Evolutionary conservation across 805 yeast genomes (phyloP).

Genomic region (Kurtzmaniella cleridarum): DNA sequence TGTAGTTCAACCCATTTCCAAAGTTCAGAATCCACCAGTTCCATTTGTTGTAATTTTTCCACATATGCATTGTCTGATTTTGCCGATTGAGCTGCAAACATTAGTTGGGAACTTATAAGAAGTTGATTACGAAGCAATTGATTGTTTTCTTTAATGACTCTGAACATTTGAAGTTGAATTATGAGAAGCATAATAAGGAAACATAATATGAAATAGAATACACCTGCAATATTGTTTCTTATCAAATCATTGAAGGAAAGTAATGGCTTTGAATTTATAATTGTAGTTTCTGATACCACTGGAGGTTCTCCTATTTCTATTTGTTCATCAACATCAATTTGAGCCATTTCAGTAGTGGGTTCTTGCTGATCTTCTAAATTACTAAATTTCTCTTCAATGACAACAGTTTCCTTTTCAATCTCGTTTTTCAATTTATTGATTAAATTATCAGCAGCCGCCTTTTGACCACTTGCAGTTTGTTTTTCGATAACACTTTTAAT

Average conservation of each 20-base stretch:
- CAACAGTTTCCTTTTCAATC: conserved; percentile 17
- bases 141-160: conserved; percentile 17
- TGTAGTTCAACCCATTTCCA: conserved; percentile 17
- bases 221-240: conserved; percentile 10
- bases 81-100: conserved; percentile 4
- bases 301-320: not conserved
- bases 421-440: conserved; percentile 28
- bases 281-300: not conserved
- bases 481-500: conserved; percentile 83
- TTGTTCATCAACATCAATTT: not conserved
- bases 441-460: conserved; percentile 51
- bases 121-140: conserved; percentile 16
- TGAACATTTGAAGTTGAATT: conserved; percentile 16
- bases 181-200: conserved; percentile 15
- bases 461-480: conserved; percentile 78
- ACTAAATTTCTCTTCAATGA: conserved; percentile 3
- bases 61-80: not conserved
- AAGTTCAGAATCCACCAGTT: conserved; percentile 7
- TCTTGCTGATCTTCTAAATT: conserved; percentile 1
- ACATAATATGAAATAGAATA: conserved; percentile 14
- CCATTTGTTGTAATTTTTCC: not conserved
- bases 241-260: conserved; percentile 5
- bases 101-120: conserved; percentile 12
- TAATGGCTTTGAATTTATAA: not conserved
- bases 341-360: not conserved